Evolutionary conservation across 495 filamentous ascomycete genomes (phyloP), one percentile per base, ranked within the genome.

Genomic region (Cercophora sp.): DNA sequence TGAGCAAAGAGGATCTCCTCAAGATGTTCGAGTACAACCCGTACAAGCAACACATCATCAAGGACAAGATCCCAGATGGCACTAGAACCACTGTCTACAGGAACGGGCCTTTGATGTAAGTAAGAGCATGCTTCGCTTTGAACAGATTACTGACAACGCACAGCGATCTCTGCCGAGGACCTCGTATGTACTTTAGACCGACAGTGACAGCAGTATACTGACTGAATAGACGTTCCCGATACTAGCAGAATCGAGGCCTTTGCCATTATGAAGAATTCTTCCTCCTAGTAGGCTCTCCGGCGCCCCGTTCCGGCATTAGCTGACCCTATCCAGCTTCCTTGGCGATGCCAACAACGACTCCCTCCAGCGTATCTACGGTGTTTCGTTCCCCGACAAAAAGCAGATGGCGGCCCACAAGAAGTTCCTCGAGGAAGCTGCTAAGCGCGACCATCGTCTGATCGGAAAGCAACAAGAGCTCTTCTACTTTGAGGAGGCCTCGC

Each of bases 361-460:
- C 6, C 75, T 98, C 24, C 94, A 97, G 67, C 87, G 93, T 52
- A 92, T 98, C 48, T 93, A 96, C 63, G 94, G 92, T 60, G 84
- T 98, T 42, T 94, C 90, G 20, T 98, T 96, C 71, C 94, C 94
- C 0, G 92, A 97, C 65, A 97, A 97, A 79, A 94, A 96, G 76
- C 77, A 77, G 59, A 86, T 97, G 79, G 79, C 83, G 11, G 90
- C 92, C 56, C 87, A 96, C 71, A 81, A 92, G 71, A 89, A 91
- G 54, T 92, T 94, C 67, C 70, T 98, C 6, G 93, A 96, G 65
- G 94, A 97, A 65, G 93, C 93, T 8, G 91, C 92, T 37, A 95
- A 96, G 78, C 84, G 94, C 53, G 91, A 96, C 63, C 93, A 98
- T 56, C 75, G 91, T 26, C 84, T 85, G 69, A 87, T 98, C 55